Evolutionary conservation across 1,284 basidiomycete species (phyloP).

Genomic region (Paramarasmius palmivorus): DNA sequence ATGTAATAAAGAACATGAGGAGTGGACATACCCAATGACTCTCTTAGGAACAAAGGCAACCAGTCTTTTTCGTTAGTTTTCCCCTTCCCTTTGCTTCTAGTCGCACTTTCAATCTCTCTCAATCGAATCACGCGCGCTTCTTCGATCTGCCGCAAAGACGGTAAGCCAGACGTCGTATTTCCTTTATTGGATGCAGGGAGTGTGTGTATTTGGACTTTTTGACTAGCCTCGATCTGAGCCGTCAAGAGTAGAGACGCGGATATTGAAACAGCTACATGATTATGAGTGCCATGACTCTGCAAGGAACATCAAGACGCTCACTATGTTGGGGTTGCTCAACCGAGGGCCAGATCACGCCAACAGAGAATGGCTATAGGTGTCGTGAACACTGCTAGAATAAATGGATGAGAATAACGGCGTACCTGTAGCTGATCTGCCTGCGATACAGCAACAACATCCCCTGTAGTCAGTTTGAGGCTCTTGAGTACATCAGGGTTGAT

Average conservation of each 20-base stretch:
- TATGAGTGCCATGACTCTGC: slow-evolving; percentile 17
- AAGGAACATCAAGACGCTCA: slow-evolving; percentile 30
- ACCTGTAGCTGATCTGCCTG: slow-evolving; percentile 34
- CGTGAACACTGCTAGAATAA: neutral
- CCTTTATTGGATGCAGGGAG: slow-evolving; percentile 34
- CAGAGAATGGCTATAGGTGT: slow-evolving; percentile 49
- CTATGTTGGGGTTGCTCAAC: slow-evolving; percentile 56
- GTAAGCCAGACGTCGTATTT: slow-evolving; percentile 43
- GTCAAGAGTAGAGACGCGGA: slow-evolving; percentile 62
- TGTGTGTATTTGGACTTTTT: slow-evolving; percentile 47
- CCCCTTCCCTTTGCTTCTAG: slow-evolving; percentile 16
- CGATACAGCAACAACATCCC: slow-evolving; percentile 66
- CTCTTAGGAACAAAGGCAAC: slow-evolving; percentile 63
- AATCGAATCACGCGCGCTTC: slow-evolving; percentile 54
- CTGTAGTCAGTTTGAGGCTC: slow-evolving; percentile 61
- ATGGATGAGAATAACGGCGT: slow-evolving; percentile 20
- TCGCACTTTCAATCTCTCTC: slow-evolving; percentile 39
- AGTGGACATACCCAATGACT: slow-evolving; percentile 53
- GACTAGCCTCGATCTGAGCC: slow-evolving; percentile 49
- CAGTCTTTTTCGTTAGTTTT: slow-evolving; percentile 53
- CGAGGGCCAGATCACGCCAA: slow-evolving; percentile 75
- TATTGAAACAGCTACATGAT: slow-evolving; percentile 48
- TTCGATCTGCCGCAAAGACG: slow-evolving; percentile 46
- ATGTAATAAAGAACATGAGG: slow-evolving; percentile 9
- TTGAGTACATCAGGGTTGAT: slow-evolving; percentile 69